Conservation (phyloP, 1,284 basidiomycete genomes). For the Fomitopsis betulina region DNA sequence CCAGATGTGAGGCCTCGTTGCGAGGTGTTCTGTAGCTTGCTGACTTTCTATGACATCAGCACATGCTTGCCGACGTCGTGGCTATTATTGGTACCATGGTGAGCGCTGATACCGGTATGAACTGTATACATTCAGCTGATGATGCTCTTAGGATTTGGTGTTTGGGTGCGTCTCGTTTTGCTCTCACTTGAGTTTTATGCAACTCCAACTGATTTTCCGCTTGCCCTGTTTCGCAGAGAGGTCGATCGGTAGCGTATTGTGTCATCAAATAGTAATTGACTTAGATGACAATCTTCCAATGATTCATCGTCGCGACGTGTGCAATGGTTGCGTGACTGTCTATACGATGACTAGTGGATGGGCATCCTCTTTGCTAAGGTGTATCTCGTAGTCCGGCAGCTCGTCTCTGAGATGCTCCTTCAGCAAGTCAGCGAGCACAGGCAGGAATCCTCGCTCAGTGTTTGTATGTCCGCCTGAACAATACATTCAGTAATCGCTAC, state of each 20-base stretch:
- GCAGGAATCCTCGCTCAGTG: slow-evolving; percentile 85
- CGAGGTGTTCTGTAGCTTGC: slow-evolving; percentile 7
- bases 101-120: slow-evolving; percentile 22
- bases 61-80: slow-evolving; percentile 89
- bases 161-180: slow-evolving; percentile 59
- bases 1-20: slow-evolving; percentile 47
- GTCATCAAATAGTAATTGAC: slow-evolving; percentile 2
- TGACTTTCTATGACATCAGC: slow-evolving; percentile 43
- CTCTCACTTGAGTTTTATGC: not conserved
- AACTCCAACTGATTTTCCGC: not conserved
- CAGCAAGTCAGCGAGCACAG: slow-evolving; percentile 61
- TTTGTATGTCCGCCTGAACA: slow-evolving; percentile 57
- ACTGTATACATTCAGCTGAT: slow-evolving; percentile 15
- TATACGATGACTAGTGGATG: slow-evolving; percentile 47
- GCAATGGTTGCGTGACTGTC: not conserved
- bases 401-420: slow-evolving; percentile 40
- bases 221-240: slow-evolving; percentile 27
- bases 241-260: slow-evolving; percentile 35
- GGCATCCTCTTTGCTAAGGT: slow-evolving; percentile 51
- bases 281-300: not conserved
- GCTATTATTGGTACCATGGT: slow-evolving; percentile 95
- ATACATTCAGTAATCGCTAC: not conserved
- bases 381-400: slow-evolving; percentile 35
- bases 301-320: not conserved
- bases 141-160: slow-evolving; percentile 51